These are phyloP conservation scores for Amauroascus niger DNA, from an alignment of 2,329 filamentous ascomycete genomes.

Conservation along the genomic window DNA sequence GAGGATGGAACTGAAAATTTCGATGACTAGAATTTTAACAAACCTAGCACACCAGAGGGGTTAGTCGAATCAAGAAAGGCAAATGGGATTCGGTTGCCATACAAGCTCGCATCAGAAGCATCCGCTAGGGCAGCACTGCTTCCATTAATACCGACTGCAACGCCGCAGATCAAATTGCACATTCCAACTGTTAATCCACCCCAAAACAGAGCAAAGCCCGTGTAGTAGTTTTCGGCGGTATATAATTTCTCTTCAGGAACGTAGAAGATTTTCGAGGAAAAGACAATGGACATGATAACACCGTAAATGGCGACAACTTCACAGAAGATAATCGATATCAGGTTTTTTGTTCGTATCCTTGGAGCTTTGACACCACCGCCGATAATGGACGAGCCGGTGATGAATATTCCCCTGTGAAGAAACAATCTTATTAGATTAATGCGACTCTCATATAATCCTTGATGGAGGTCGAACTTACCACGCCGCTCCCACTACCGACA, in stretches of 20 bases:
- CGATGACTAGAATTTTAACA: constrained; percentile 96
- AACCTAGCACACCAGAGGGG: constrained; percentile 50
- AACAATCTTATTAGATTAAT: background rate
- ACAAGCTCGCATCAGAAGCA: constrained; percentile 85
- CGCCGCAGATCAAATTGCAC: constrained; percentile 92
- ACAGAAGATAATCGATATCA: constrained; percentile 99
- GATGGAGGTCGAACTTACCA: constrained; percentile 51
- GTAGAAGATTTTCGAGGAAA: constrained; percentile 72
- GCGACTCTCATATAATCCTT: background rate
- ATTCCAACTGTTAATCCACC: constrained; percentile 83
- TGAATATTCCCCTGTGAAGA: constrained; percentile 91
- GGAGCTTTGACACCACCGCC: constrained; percentile 94
- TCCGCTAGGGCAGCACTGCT: constrained; percentile 93
- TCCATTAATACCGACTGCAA: constrained; percentile 95
- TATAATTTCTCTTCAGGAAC: constrained; percentile 57
- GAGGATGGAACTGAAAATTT: constrained; percentile 97
- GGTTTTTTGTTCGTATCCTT: constrained; percentile 96
- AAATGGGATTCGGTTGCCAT: constrained; percentile 33
- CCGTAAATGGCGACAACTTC: constrained; percentile 99
- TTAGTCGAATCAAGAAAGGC: background rate
- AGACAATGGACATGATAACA: constrained; percentile 99
- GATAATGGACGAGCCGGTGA: constrained; percentile 93
- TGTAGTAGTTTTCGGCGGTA: constrained; percentile 77
- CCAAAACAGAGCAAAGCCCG: constrained; percentile 94
- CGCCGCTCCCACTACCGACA: constrained; percentile 93